Conservation (phyloP, 768 basidiomycete species). For the Russula virescens region DNA sequence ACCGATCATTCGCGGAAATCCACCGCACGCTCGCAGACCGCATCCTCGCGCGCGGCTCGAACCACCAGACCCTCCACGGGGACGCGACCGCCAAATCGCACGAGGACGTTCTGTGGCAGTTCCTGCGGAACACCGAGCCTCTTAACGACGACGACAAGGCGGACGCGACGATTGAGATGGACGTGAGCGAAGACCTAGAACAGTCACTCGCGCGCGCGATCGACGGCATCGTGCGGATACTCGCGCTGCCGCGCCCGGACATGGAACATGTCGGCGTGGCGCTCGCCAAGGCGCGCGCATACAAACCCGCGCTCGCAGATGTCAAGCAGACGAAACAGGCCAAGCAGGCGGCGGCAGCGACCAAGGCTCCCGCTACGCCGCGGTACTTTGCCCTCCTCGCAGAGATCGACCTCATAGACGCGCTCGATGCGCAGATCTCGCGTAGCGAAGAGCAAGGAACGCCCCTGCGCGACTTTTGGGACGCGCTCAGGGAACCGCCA, state of each 20-base stretch:
- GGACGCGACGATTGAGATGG: slow-evolving; percentile 66
- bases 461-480: slow-evolving; percentile 42
- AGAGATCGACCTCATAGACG: slow-evolving; percentile 55
- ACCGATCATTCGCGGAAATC: slow-evolving; percentile 50
- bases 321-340: slow-evolving; percentile 17
- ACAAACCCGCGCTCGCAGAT: slow-evolving; percentile 37
- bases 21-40: slow-evolving; percentile 77
- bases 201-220: slow-evolving; percentile 53
- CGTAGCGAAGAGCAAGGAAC: slow-evolving; percentile 29
- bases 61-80: slow-evolving; percentile 77
- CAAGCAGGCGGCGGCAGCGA: neutral
- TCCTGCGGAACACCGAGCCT: slow-evolving; percentile 58
- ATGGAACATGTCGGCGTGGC: slow-evolving; percentile 52
- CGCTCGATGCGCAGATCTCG: slow-evolving; percentile 42
- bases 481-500: slow-evolving; percentile 33
- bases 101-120: slow-evolving; percentile 79
- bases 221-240: slow-evolving; percentile 46
- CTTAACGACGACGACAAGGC: slow-evolving; percentile 56
- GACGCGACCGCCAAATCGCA: slow-evolving; percentile 49
- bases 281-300: slow-evolving; percentile 37
- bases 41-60: slow-evolving; percentile 66
- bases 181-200: slow-evolving; percentile 49
- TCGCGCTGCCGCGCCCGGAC: slow-evolving; percentile 49
- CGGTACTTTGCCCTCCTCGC: slow-evolving; percentile 79
- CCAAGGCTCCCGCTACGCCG: slow-evolving; percentile 31